Percentiles rank a stretch among this genome's conserved stretches.
Conservation (phyloP, 345 rosid genomes). For the Gossypium stocksii region DNA sequence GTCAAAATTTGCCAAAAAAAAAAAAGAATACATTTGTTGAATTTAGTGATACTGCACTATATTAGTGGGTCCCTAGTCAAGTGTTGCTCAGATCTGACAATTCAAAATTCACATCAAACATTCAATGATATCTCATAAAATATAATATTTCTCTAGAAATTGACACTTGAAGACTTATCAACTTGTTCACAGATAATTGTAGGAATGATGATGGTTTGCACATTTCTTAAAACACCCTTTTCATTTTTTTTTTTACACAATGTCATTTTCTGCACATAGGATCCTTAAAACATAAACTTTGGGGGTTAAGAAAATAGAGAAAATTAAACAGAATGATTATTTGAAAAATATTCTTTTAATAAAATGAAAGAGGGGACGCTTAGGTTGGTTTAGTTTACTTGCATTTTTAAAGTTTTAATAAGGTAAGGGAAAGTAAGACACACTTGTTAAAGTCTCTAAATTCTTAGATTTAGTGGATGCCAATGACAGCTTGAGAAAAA, state of each 20-base stretch:
- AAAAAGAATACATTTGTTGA: not conserved
- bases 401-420: not conserved
- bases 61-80: not conserved
- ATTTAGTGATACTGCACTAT: not conserved
- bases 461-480: constrained; percentile 13
- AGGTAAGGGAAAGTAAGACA: not conserved
- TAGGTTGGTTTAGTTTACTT: not conserved
- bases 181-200: not conserved
- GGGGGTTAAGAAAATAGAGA: not conserved
- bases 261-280: not conserved
- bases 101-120: not conserved
- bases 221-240: not conserved
- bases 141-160: not conserved
- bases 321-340: not conserved
- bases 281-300: not conserved
- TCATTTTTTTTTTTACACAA: not conserved
- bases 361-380: not conserved
- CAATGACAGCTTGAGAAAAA: not conserved
- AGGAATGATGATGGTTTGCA: not conserved
- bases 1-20: not conserved
- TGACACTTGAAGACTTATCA: not conserved
- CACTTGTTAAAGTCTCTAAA: constrained; percentile 7
- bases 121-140: not conserved
- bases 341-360: not conserved
- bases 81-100: too few species aligned